A percentile compares a stretch with the other conserved stretches of the same genome.
Conservation (phyloP, 768 basidiomycete genomes). For the Mycena belliarum region DNA sequence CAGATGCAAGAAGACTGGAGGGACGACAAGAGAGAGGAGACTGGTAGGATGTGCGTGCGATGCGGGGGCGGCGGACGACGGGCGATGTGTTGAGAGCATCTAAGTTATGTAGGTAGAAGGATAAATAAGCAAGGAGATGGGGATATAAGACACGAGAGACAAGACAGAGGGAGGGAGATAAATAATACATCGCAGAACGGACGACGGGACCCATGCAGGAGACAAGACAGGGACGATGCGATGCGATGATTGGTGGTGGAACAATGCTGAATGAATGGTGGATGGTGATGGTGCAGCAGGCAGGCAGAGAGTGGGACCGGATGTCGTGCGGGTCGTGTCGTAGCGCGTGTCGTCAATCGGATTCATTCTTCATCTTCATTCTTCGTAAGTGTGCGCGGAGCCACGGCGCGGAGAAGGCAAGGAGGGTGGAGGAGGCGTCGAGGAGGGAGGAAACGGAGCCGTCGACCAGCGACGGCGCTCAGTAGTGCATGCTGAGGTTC, state of each 20-base stretch:
- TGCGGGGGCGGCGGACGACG: conserved; percentile 1
- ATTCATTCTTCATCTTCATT: neutral
- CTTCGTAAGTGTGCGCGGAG: neutral
- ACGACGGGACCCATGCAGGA: conserved; percentile 14
- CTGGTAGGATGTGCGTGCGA: neutral
- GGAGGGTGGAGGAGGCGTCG: neutral
- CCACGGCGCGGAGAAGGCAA: no score
- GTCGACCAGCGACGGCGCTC: conserved; percentile 14
- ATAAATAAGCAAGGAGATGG: conserved; percentile 8
- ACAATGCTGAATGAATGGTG: neutral
- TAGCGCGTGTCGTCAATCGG: conserved; percentile 3
- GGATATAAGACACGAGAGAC: conserved; percentile 10
- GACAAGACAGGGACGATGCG: conserved; percentile 7
- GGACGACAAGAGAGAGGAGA: neutral
- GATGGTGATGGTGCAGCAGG: conserved; percentile 1
- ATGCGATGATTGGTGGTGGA: conserved; percentile 6
- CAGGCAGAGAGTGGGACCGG: neutral
- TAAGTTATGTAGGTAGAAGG: neutral
- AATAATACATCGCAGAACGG: conserved; percentile 13
- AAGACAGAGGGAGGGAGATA: conserved; percentile 4
- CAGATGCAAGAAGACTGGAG: neutral
- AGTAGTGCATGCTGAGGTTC: conserved; percentile 16
- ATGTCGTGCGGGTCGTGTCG: conserved; percentile 15
- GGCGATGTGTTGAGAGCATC: conserved; percentile 22
- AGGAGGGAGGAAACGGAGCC: neutral